Evolutionary conservation across 345 rosid genomes (phyloP), one percentile per base, ranked within the genome.

Genomic region (Anastatica hierochuntica): DNA sequence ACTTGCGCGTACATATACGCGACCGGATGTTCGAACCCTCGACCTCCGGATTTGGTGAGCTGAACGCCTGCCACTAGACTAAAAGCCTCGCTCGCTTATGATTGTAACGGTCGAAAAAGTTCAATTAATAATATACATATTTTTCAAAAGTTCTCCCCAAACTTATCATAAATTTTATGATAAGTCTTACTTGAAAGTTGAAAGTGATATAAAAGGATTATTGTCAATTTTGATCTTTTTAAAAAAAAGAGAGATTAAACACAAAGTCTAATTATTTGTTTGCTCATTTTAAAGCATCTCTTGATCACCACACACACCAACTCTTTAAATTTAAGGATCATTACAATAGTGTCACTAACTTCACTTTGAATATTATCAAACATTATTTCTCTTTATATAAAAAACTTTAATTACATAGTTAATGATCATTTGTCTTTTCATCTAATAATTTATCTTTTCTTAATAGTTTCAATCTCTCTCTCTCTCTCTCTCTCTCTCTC

Each of bases 241-340:
- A n/a, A n/a, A n/a, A n/a, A n/a, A 10, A 64, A 34, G 45, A 48
- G 39, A 56, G 52, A 64, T 34, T 21, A 56, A 64, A 64, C n/a
- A 26, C 23, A 56, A 64, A 64, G 58, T 26, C 49, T 24, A 56
- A 17, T 33, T 34, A 56, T 42, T 43, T 64, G 70, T 30, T 10
- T 56, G 52, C 58, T 60, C 42, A 56, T 56, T 4, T 42, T 34
- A 4, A 34, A 35, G 63, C 53, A 64, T 64, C 69, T 49, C 63
- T 34, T 39, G n/a, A n/a, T n/a, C n/a, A n/a, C n/a, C n/a, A n/a
- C 44, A 58, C 47, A 58, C 27, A 64, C 63, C 38, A 10, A 43
- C 49, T 36, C 47, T 44, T 38, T 14, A 47, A 49, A 63, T 46
- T 15, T 39, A 47, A 30, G 68, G 62, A 64, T 55, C 34, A 55